Evolutionary conservation across 768 basidiomycete species (phyloP).

Genomic region (Gymnopilus junonius): DNA sequence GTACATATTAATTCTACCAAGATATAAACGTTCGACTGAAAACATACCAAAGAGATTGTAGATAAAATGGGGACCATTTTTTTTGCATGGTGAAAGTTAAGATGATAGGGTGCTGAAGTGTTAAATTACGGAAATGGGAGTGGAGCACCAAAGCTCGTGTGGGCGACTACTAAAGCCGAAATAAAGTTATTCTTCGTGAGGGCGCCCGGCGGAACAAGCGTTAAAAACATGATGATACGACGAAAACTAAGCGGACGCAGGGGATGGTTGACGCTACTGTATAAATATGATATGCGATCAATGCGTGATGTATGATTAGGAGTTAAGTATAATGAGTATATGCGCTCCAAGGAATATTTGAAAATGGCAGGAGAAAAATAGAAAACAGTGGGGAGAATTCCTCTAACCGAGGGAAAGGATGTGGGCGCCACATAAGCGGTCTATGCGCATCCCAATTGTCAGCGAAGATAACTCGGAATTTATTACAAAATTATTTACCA

Average conservation of each 20-base stretch:
- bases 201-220: neutral
- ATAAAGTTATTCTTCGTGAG: neutral
- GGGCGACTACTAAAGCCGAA: neutral
- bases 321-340: neutral
- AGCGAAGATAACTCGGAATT: neutral
- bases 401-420: neutral
- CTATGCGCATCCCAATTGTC: neutral
- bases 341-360: neutral
- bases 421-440: neutral
- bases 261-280: neutral
- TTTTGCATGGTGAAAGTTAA: neutral
- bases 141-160: neutral
- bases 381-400: neutral
- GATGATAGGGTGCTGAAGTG: neutral
- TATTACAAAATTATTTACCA: conserved; percentile 9
- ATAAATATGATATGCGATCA: neutral
- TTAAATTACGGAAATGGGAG: neutral
- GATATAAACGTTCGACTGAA: neutral
- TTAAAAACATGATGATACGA: neutral
- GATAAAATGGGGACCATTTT: neutral
- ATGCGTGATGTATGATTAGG: neutral
- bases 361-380: neutral
- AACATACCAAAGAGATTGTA: neutral
- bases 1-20: neutral
- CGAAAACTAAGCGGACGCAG: neutral